phyloP scores from a whole-genome alignment of 441 rosid species.

The Syzygium malaccense region DNA sequence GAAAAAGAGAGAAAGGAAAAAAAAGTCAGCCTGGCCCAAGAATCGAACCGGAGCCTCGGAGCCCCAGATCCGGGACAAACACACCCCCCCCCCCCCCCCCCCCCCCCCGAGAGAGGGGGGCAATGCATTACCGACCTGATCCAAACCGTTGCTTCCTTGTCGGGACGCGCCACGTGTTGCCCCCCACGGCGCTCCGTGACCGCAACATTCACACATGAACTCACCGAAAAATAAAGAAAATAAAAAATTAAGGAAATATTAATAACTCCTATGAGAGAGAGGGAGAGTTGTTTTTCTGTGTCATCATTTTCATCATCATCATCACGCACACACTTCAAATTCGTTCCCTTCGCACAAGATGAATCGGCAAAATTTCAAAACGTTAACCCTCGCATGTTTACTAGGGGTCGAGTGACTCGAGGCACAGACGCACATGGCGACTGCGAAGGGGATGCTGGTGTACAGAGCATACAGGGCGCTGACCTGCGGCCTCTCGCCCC shows the following conservation, averaged over 20 bases:
- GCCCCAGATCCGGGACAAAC: neutral
- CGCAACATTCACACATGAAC: neutral
- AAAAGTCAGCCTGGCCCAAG: neutral
- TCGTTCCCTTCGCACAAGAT: neutral
- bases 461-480: slow-evolving; percentile 68
- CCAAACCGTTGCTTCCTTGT: slow-evolving; percentile 6
- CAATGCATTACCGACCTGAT: neutral
- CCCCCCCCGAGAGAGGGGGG: neutral
- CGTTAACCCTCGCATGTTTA: too few species aligned
- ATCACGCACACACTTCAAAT: neutral
- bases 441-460: slow-evolving; percentile 27
- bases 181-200: neutral
- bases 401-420: too few species aligned
- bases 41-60: neutral
- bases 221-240: neutral
- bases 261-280: neutral
- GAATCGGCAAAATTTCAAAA: too few species aligned
- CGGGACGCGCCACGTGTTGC: slow-evolving; percentile 1
- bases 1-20: neutral
- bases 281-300: neutral
- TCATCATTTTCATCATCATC: neutral
- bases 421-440: slow-evolving; percentile 12
- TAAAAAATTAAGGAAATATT: neutral
- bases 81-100: too few species aligned
- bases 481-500: slow-evolving; percentile 53